These are phyloP conservation scores for Hyphopichia burtonii DNA, from an alignment of 1,139 yeast species.

Conservation along the genomic window DNA sequence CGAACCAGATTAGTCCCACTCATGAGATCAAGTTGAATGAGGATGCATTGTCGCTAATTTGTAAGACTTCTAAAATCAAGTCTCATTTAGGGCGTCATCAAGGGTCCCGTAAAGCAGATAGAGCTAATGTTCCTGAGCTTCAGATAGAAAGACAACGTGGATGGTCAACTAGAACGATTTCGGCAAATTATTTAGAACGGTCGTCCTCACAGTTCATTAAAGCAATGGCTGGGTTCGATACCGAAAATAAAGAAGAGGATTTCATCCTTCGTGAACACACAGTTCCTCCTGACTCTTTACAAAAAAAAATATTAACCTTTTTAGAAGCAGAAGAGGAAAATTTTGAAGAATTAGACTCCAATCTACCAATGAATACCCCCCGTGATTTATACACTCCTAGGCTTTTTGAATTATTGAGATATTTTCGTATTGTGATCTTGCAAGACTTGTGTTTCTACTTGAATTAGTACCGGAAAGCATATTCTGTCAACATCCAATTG, in stretches of 20 bases:
- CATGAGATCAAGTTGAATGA: not conserved
- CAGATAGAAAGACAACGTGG: not conserved
- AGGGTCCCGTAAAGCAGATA: not conserved
- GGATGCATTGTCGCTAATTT: not conserved
- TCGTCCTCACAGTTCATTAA: not conserved
- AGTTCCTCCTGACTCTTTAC: constrained; percentile 4
- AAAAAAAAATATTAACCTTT: constrained; percentile 8
- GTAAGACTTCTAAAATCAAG: not conserved
- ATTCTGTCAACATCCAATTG: constrained; percentile 8
- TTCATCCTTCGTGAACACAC: constrained; percentile 3
- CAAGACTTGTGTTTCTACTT: constrained; percentile 6
- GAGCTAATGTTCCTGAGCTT: not conserved
- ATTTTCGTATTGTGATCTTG: constrained; percentile 6
- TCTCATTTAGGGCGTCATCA: constrained; percentile 4
- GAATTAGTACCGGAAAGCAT: constrained; percentile 4
- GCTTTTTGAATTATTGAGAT: constrained; percentile 4
- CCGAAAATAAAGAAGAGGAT: constrained; percentile 3
- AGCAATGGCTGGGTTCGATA: constrained; percentile 2
- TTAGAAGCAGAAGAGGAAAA: constrained; percentile 4
- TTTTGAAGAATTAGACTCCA: not conserved
- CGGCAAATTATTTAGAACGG: not conserved
- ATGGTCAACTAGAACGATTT: not conserved
- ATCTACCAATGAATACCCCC: not conserved
- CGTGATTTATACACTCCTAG: not conserved
- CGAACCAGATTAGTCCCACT: no score